A percentile compares a stretch with the other conserved stretches of the same genome.
Evolutionary conservation across 2,329 filamentous ascomycete genomes (phyloP).

Genomic region (Colletotrichum kahawae): DNA sequence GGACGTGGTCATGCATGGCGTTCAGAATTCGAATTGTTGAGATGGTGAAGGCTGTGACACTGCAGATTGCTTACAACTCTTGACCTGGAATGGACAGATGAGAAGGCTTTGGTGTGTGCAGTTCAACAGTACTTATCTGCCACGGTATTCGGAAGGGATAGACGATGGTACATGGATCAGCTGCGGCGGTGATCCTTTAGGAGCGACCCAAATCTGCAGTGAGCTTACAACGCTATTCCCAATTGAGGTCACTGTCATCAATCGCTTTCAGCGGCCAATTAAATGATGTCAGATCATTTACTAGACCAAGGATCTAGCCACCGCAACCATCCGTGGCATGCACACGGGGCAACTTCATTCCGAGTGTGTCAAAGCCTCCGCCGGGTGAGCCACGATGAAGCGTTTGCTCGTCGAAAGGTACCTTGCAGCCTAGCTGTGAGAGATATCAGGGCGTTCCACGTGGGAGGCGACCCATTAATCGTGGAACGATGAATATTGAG

Average conservation of each 20-base stretch:
- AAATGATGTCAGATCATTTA: not conserved
- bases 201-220: not conserved
- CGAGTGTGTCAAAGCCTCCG: not conserved
- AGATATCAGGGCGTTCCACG: not conserved
- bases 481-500: not conserved
- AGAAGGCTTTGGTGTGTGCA: not conserved
- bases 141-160: not conserved
- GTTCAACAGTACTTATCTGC: not conserved
- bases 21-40: not conserved
- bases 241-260: not conserved
- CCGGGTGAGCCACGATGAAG: not conserved
- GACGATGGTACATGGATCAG: not conserved
- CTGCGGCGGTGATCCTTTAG: not conserved
- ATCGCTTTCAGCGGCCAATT: not conserved
- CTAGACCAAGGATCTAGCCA: not conserved
- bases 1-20: not conserved
- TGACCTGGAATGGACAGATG: not conserved
- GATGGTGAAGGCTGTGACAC: not conserved
- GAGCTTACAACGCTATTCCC: conserved; percentile 1
- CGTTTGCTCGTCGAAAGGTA: not conserved
- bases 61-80: not conserved
- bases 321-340: not conserved
- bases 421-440: not conserved
- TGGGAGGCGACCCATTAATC: not conserved
- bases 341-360: not conserved